Conservation (phyloP, 2,329 filamentous ascomycete genomes). For the Rhinocladiella mackenziei region DNA sequence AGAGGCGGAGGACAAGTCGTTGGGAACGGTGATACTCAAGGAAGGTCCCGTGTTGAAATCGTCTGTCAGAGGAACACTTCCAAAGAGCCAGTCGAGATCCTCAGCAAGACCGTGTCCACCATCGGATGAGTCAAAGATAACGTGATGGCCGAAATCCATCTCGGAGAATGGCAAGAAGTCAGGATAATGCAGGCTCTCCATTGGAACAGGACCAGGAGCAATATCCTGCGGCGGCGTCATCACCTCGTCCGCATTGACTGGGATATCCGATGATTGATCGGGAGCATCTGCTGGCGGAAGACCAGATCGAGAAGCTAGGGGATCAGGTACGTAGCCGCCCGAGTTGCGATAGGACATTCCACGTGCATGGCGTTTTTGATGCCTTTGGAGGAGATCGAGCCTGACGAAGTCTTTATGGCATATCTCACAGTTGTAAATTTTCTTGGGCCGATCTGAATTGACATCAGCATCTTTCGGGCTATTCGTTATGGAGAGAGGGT, state of each 20-base stretch:
- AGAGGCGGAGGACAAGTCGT: constrained; percentile 22
- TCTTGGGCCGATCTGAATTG: constrained; percentile 9
- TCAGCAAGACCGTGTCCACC: constrained; percentile 25
- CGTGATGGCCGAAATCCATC: constrained; percentile 3
- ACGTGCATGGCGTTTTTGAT: constrained; percentile 31
- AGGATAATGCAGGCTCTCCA: constrained; percentile 3
- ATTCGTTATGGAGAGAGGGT: not conserved
- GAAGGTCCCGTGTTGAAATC: constrained; percentile 14
- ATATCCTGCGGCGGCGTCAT: too few species aligned
- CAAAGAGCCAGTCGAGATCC: constrained; percentile 31
- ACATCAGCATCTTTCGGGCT: not conserved
- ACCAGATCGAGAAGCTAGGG: constrained; percentile 1
- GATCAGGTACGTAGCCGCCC: constrained; percentile 20
- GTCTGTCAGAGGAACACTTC: constrained; percentile 24
- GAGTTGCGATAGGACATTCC: constrained; percentile 33
- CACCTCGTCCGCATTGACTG: not conserved
- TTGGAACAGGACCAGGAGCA: too few species aligned
- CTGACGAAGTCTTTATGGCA: constrained; percentile 31
- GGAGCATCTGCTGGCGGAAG: not conserved
- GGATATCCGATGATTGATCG: not conserved
- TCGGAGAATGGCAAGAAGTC: constrained; percentile 3
- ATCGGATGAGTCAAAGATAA: constrained; percentile 28
- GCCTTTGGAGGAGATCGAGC: constrained; percentile 30
- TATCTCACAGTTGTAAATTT: constrained; percentile 6
- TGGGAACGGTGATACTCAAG: constrained; percentile 7